Conservation (phyloP, 805 yeast species). For the Barnettozyma pratensis region DNA sequence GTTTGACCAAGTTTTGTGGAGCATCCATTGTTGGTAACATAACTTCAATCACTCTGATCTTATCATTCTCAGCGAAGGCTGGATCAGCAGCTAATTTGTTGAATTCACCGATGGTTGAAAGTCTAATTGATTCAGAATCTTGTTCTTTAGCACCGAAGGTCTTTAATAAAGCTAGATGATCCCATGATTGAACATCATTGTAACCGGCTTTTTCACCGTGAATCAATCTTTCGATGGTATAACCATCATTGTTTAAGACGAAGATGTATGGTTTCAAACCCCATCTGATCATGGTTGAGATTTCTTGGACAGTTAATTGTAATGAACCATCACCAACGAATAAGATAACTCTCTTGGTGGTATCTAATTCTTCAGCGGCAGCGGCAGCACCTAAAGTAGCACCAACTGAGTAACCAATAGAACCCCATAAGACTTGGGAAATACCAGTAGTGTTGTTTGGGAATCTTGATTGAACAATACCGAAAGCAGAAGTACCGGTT, state of each 20-base stretch:
- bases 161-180: conserved; percentile 51
- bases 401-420: conserved; percentile 49
- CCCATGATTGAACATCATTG: conserved; percentile 67
- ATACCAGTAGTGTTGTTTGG: conserved; percentile 60
- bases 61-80: conserved; percentile 48
- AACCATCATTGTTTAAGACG: conserved; percentile 67
- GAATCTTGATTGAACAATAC: conserved; percentile 61
- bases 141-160: conserved; percentile 38
- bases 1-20: conserved; percentile 58
- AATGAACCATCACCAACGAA: conserved; percentile 76
- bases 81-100: conserved; percentile 42
- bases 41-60: conserved; percentile 61
- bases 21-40: conserved; percentile 70
- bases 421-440: conserved; percentile 74
- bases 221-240: conserved; percentile 70
- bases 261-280: conserved; percentile 62
- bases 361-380: conserved; percentile 44
- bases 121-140: conserved; percentile 48
- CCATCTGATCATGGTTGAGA: conserved; percentile 66
- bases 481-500: conserved; percentile 74
- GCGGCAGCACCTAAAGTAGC: conserved; percentile 13
- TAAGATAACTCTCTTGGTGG: conserved; percentile 55
- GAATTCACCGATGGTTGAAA: conserved; percentile 54
- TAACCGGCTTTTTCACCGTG: conserved; percentile 63
- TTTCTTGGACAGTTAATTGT: conserved; percentile 70